A percentile compares a stretch with the other conserved stretches of the same genome.
These are phyloP conservation scores for Ramaria sp. DNA, from an alignment of 768 basidiomycete genomes.

Conservation along the genomic window DNA sequence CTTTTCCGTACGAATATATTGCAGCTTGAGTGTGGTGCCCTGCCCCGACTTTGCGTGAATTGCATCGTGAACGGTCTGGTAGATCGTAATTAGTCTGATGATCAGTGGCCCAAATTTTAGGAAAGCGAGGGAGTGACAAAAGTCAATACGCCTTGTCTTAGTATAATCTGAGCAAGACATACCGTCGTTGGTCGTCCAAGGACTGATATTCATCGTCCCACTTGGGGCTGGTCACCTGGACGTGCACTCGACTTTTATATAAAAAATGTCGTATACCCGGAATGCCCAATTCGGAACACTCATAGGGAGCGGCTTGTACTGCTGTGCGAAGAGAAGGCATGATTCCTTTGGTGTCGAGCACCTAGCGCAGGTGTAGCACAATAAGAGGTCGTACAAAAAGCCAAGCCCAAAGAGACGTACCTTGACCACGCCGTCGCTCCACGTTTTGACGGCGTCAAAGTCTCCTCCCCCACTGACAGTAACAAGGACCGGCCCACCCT, in stretches of 20 bases:
- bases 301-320: conserved; percentile 1
- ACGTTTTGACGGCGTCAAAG: conserved; percentile 70
- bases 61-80: conserved; percentile 79
- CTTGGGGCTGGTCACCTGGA: conserved; percentile 80
- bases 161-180: conserved; percentile 8
- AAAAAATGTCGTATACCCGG: conserved; percentile 90
- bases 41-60: conserved; percentile 88
- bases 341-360: conserved; percentile 51
- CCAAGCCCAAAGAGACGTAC: conserved; percentile 25
- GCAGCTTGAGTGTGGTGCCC: conserved; percentile 67
- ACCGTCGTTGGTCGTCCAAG: conserved; percentile 51
- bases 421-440: conserved; percentile 58
- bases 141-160: background rate
- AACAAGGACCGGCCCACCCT: conserved; percentile 47
- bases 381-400: background rate
- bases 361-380: conserved; percentile 28
- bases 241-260: conserved; percentile 83
- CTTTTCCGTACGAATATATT: conserved; percentile 74
- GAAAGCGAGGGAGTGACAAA: background rate
- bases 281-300: conserved; percentile 53
- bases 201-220: conserved; percentile 81
- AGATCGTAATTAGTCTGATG: conserved; percentile 68
- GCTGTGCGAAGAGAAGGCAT: conserved; percentile 1
- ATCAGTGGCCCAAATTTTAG: conserved; percentile 4
- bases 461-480: conserved; percentile 77